Percentiles rank a stretch among this genome's conserved stretches.
Evolutionary conservation across 495 filamentous ascomycete genomes (phyloP).

Genomic region (Talaromyces trachyspermus): DNA sequence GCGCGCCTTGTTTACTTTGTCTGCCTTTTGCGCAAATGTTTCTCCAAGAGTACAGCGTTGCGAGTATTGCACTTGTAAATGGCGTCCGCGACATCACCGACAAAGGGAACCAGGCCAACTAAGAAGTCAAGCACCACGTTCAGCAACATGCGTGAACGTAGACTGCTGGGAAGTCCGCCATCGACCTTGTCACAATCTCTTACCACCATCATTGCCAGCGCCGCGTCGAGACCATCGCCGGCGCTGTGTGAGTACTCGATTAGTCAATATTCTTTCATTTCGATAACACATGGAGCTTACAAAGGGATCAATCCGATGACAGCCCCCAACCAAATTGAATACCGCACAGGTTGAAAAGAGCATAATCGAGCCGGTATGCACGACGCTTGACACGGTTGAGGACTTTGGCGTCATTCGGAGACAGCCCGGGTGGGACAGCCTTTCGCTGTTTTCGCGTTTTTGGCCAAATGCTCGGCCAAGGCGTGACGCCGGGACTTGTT

Average conservation of each 20-base stretch:
- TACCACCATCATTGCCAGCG: constrained; percentile 57
- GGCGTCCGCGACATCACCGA: constrained; percentile 77
- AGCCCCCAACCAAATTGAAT: constrained; percentile 77
- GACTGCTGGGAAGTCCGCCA: constrained; percentile 52
- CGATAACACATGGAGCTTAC: constrained; percentile 43
- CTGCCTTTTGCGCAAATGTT: constrained; percentile 51
- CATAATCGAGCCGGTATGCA: constrained; percentile 77
- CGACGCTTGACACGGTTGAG: constrained; percentile 71
- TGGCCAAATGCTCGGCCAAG: constrained; percentile 49
- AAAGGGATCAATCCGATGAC: constrained; percentile 75
- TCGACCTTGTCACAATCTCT: constrained; percentile 59
- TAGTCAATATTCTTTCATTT: background rate
- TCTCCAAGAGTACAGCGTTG: constrained; percentile 70
- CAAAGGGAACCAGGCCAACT: constrained; percentile 74
- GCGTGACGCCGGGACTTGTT: constrained; percentile 61
- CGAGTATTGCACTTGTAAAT: constrained; percentile 63
- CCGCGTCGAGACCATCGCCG: constrained; percentile 67
- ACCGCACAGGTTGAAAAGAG: constrained; percentile 65
- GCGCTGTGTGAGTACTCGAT: constrained; percentile 16
- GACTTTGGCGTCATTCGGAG: constrained; percentile 68
- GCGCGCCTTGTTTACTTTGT: constrained; percentile 16
- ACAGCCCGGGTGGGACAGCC: constrained; percentile 62
- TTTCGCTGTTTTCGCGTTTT: constrained; percentile 64
- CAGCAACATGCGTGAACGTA: constrained; percentile 62
- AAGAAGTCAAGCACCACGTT: constrained; percentile 73